phyloP scores from a whole-genome alignment of 257 asterid species.

The Perilla frutescens region DNA sequence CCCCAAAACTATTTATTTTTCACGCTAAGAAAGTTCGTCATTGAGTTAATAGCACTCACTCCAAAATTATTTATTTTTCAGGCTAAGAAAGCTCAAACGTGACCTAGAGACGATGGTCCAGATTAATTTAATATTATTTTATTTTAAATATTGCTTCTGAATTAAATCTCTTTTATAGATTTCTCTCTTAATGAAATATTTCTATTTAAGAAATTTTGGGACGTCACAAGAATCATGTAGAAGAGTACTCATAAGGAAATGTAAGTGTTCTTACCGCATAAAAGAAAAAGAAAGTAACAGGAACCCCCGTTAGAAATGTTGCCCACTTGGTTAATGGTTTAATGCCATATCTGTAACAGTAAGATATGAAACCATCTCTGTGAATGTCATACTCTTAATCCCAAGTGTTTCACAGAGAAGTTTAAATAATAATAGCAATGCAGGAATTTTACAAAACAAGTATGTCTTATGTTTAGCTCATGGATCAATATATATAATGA shows the following conservation, averaged over 20 bases:
- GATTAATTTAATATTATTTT: too few species aligned
- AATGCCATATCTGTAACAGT: background rate
- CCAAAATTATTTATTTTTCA: too few species aligned
- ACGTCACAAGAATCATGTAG: background rate
- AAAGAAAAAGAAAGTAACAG: conserved; percentile 71
- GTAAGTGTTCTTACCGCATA: conserved; percentile 65
- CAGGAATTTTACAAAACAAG: background rate
- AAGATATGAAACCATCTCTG: conserved; percentile 15
- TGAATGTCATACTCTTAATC: background rate
- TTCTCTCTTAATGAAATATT: too few species aligned
- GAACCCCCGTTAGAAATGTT: conserved; percentile 57
- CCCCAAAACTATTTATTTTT: too few species aligned
- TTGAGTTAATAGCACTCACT: too few species aligned
- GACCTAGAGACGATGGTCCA: too few species aligned
- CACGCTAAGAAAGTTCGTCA: too few species aligned
- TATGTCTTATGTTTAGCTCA: background rate
- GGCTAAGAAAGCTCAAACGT: too few species aligned
- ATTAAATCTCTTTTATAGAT: too few species aligned
- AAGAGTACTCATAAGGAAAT: background rate
- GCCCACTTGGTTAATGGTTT: conserved; percentile 75
- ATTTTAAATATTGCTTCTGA: too few species aligned
- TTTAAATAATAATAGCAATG: background rate
- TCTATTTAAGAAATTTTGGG: background rate
- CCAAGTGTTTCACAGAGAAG: background rate
- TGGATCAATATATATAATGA: background rate